Base-by-base conservation (phyloP, 805 yeast genomes). In the Schwanniomyces occidentalis region DNA sequence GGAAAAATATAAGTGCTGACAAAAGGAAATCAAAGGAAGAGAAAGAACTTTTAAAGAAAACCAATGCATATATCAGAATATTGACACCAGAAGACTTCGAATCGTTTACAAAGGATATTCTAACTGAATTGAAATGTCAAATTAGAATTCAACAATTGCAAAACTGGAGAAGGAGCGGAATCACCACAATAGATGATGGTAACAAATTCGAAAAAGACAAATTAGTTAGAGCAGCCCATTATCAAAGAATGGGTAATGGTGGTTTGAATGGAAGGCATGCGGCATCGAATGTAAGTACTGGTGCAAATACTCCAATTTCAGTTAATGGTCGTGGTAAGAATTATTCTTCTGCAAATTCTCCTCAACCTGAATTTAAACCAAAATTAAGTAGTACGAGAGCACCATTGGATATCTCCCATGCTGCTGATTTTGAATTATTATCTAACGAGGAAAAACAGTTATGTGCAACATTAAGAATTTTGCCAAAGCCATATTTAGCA, bases 401-500 rank as follows among this genome's bases (percentile, higher is more conserved):
- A 3, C 80, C 82, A 4, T 67, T 77, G 44, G 93, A 85, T 49
- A 83, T 85, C 16, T 73, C 81, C 29, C 84, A 80, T 45, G 82
- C 95, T 0, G 76, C 89, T 1, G 98, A 93, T 55, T 85, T 76
- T 41, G 89, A 86, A 25, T 62, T 93, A 37, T 65, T 93, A 31
- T 83, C 95, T 1, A 76, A 80, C n/a, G 96, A 87, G 37, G 99
- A 93, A 56, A 91, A 84, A 56, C 79, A 77, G 35, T 63, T 93
- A 30, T 95, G 99, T 63, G 73, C 90, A 4, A 84, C 80, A 31
- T 69, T 95, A 42, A 78, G 95, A 43, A 82, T 95, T 8, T 63
- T 85, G 37, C 99, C 99, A 10, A 91, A 93, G 57, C 95, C 98
- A 3, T 93, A 91, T 53, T 66, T 93, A 41, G 96, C 95, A 2